Evolutionary conservation across 1,284 basidiomycete genomes (phyloP), one percentile per base, ranked within the genome.

Genomic region (Ustilago lituana): DNA sequence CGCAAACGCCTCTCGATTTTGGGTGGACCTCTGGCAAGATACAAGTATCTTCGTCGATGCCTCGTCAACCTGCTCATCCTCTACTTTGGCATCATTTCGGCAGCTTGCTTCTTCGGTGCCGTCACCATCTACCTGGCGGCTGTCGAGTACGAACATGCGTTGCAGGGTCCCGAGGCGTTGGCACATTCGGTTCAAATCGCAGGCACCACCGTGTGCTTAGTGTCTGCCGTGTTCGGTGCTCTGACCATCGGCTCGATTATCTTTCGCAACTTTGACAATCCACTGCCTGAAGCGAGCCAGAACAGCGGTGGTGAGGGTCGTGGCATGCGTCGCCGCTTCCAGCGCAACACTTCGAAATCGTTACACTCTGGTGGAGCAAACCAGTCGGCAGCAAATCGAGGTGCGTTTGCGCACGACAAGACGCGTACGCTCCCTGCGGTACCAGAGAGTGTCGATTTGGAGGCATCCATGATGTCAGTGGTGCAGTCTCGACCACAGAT

Each of bases 361-460:
- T 2, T 23, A 4, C 46, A 50, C 5, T 54, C 55, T 12, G 45
- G 46, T 17, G 39, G 41, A 5, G 33, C 8, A 36, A 48, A 54
- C 40, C 41, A 44, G 33, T 31, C 14, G 5, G 32, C 27, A 5
- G 19, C 12, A 17, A 23, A 22, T 17, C 36, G 31, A 9, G 37
- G 6, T 11, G 32, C 5, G 2, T 45, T 17, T 2, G 36, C 19
- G 22, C 53, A 62, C 7, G 58, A 61, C 1, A 66, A 59, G 47
- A 54, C 72, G 3, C 17, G 74, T 15, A 73, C 69, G 14, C 45
- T 77, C 22, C 74, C 74, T 11, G 69, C 74, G 3, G 74, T 77
- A n/a, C 74, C 74, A 2, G 74, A 77, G 49, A 75, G 73, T 22
- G 73, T 75, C 2, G 60, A 61, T 26, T 26, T 73, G 6, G 73